Evolutionary conservation across 2,329 filamentous ascomycete species (phyloP).

Genomic region (Rutstroemia sp.): DNA sequence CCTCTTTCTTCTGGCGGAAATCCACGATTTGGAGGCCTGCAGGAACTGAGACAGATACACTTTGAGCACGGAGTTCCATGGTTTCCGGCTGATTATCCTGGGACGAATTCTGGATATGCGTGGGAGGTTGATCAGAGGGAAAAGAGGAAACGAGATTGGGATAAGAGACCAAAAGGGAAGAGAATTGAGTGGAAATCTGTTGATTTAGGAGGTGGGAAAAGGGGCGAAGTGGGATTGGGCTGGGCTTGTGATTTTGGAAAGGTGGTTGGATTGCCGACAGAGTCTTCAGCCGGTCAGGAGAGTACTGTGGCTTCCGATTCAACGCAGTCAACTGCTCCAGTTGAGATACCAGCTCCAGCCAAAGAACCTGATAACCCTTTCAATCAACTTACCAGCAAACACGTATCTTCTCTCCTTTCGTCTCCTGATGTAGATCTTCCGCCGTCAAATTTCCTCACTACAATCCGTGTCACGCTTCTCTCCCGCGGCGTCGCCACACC

Average conservation of each 20-base stretch:
- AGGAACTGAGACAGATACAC: conserved; percentile 70
- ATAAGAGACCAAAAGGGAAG: conserved; percentile 73
- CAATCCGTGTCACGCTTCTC: conserved; percentile 59
- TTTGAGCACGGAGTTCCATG: conserved; percentile 74
- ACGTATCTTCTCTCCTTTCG: conserved; percentile 21
- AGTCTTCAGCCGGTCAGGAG: background rate
- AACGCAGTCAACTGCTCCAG: background rate
- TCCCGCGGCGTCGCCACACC: conserved; percentile 62
- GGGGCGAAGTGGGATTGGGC: conserved; percentile 75
- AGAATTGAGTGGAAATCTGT: conserved; percentile 67
- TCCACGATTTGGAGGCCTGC: conserved; percentile 72
- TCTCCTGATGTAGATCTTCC: conserved; percentile 20
- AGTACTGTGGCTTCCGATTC: background rate
- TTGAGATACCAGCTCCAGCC: background rate
- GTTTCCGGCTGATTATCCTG: conserved; percentile 82
- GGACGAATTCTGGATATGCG: conserved; percentile 66
- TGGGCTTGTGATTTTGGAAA: conserved; percentile 78
- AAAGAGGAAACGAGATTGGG: conserved; percentile 59
- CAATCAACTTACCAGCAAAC: conserved; percentile 14
- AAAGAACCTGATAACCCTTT: conserved; percentile 9
- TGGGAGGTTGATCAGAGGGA: conserved; percentile 67
- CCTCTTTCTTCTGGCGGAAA: conserved; percentile 74
- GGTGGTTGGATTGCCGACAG: conserved; percentile 10
- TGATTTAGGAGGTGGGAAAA: conserved; percentile 63
- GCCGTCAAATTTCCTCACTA: conserved; percentile 41